Evolutionary conservation across 1,284 basidiomycete species (phyloP).

Genomic region (Moesziomyces antarcticus): DNA sequence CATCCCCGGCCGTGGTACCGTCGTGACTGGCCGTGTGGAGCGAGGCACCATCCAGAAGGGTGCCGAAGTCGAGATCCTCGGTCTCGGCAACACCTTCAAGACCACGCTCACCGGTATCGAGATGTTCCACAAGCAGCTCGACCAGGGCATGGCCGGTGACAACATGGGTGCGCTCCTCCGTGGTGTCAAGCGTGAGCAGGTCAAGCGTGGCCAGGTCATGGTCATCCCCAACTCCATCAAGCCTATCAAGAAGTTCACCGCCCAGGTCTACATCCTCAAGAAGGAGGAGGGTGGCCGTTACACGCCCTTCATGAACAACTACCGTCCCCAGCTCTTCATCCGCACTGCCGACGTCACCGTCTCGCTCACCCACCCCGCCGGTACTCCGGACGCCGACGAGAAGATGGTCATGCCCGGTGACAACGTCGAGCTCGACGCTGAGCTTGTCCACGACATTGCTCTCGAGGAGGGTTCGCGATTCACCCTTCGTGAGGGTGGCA

Average conservation of each 20-base stretch:
- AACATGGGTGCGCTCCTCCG: constrained; percentile 99
- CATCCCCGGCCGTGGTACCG: constrained; percentile 97
- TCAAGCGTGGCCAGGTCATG: constrained; percentile 92
- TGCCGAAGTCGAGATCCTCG: constrained; percentile 92
- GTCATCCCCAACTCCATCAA: constrained; percentile 92
- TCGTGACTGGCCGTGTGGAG: constrained; percentile 96
- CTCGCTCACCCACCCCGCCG: constrained; percentile 85
- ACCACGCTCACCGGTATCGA: constrained; percentile 97
- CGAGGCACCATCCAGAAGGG: constrained; percentile 93
- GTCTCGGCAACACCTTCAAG: constrained; percentile 85
- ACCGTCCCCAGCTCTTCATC: constrained; percentile 95
- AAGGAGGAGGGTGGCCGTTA: constrained; percentile 99
- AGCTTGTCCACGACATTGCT: constrained; percentile 87
- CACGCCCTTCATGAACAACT: constrained; percentile 96
- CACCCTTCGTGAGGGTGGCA: constrained; percentile 96
- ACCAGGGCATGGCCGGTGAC: constrained; percentile 97
- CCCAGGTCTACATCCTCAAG: constrained; percentile 74
- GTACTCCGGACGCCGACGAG: constrained; percentile 70
- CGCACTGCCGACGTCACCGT: constrained; percentile 95
- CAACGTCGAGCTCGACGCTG: constrained; percentile 92
- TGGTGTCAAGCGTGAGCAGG: constrained; percentile 96
- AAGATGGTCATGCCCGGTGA: constrained; percentile 96
- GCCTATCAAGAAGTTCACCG: constrained; percentile 85
- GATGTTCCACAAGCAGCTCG: constrained; percentile 99
- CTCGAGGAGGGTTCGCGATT: constrained; percentile 93